Evolutionary conservation across 163 green algal genomes (phyloP).

Genomic region (Volvox carteri): DNA sequence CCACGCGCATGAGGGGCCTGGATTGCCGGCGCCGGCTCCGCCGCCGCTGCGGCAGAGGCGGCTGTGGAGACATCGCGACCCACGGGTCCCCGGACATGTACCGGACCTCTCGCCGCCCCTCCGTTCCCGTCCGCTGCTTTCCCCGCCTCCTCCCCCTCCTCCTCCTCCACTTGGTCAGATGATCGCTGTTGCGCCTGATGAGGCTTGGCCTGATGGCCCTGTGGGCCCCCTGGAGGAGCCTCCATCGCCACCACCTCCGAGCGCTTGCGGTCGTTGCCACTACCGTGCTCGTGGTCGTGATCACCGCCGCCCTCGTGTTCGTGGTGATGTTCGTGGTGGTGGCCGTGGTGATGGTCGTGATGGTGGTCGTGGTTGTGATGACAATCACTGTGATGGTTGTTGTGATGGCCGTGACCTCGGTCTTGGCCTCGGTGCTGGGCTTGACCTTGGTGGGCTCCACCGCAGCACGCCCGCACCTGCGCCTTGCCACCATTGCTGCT

Average conservation of each 20-base stretch:
- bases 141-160: neutral
- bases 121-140: neutral
- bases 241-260: neutral
- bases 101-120: neutral
- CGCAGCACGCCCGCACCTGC: neutral
- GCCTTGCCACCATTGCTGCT: neutral
- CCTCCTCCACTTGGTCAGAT: neutral
- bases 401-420: conserved; percentile 10
- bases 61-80: neutral
- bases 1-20: neutral
- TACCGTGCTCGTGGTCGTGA: neutral
- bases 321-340: conserved; percentile 29
- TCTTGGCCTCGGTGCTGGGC: neutral
- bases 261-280: neutral
- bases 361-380: no score
- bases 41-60: neutral
- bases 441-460: neutral
- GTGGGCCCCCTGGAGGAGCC: no score
- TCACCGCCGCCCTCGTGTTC: no score
- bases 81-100: neutral
- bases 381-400: no score
- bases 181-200: no score
- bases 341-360: no score
- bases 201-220: no score
- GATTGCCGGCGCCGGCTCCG: neutral